Evolutionary conservation across 148 eudicot species (phyloP), one percentile per base, ranked within the genome.

Genomic region (Amaranthus hypochondriacus): DNA sequence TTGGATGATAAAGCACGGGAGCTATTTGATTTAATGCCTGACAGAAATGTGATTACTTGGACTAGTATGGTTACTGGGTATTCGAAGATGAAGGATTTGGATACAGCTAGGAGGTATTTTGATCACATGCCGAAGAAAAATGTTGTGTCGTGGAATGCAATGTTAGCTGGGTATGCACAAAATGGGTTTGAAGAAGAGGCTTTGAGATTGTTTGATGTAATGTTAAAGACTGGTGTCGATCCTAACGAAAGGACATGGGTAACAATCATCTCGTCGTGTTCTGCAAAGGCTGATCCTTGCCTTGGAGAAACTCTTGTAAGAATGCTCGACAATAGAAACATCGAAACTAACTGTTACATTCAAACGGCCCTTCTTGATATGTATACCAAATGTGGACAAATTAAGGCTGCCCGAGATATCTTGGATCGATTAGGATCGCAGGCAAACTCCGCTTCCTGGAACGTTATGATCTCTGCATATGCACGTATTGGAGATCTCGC

Each of bases 131-230:
- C 91, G 4, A 84, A 85, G 76, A 86, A 68, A 44, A 88, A 48
- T 62, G 69, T 86, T 57, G 91, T 84, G n/a, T 87, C 95, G 5
- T 89, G 95, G 95, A 89, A 87, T 73, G 89, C 89, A 1, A 87
- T 89, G 89, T 72, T 89, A 11, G 76, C 87, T 0, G 95, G 88
- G 39, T 89, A 87, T 73, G 80, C 81, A 46, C 82, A 82, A 64
- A 89, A 86, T 73, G 91, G 91, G 72, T 80, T 69, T 56, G 74
- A 76, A 2, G 76, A 84, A 43, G 87, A 83, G 77, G 84, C 88
- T 70, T 18, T 81, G 63, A 42, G 61, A n/a, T 65, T 89, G 74
- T 86, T 89, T 48, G 10, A 66, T 68, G 87, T 76, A 66, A 86
- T 88, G 91, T 12, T 80, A 50, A 46, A 66, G 57, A 71, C 15